Evolutionary conservation across 2,329 filamentous ascomycete species (phyloP).

Genomic region (Parafenestella ontariensis): DNA sequence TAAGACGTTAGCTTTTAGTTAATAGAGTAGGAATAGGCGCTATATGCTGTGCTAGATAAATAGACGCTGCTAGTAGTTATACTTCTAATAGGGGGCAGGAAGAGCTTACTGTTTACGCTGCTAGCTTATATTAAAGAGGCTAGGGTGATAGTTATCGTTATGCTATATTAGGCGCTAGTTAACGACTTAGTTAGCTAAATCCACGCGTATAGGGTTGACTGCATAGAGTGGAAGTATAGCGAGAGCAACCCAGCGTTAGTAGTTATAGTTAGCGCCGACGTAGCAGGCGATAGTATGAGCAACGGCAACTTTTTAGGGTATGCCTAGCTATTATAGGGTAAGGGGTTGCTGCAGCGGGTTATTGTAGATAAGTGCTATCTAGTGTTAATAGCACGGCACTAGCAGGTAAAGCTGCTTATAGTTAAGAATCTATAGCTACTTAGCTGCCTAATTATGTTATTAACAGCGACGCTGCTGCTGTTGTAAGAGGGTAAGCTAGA

Average conservation of each 20-base stretch:
- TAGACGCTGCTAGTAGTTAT: no score
- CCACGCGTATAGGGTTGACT: slow-evolving; percentile 3
- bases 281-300: slow-evolving; percentile 13
- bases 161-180: slow-evolving; percentile 23
- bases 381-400: slow-evolving; percentile 18
- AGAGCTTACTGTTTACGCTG: no score
- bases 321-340: slow-evolving; percentile 5
- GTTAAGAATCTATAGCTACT: no score
- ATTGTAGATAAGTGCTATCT: slow-evolving; percentile 28
- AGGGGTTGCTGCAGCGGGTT: slow-evolving; percentile 18
- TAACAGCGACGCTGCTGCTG: slow-evolving; percentile 18
- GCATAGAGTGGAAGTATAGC: slow-evolving; percentile 17
- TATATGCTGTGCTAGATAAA: no score
- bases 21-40: no score
- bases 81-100: no score
- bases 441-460: slow-evolving; percentile 12
- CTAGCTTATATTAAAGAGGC: no score
- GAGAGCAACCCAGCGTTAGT: slow-evolving; percentile 16
- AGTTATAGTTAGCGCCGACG: slow-evolving; percentile 19
- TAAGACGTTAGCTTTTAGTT: no score
- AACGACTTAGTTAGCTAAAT: slow-evolving; percentile 12
- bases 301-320: slow-evolving; percentile 18
- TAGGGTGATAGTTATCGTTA: slow-evolving; percentile 24
- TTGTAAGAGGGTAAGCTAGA: slow-evolving; percentile 12
- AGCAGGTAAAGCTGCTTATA: slow-evolving; percentile 15